Base-by-base conservation (phyloP, 2,329 filamentous ascomycete species). In the Zymoseptoria crescenta region DNA sequence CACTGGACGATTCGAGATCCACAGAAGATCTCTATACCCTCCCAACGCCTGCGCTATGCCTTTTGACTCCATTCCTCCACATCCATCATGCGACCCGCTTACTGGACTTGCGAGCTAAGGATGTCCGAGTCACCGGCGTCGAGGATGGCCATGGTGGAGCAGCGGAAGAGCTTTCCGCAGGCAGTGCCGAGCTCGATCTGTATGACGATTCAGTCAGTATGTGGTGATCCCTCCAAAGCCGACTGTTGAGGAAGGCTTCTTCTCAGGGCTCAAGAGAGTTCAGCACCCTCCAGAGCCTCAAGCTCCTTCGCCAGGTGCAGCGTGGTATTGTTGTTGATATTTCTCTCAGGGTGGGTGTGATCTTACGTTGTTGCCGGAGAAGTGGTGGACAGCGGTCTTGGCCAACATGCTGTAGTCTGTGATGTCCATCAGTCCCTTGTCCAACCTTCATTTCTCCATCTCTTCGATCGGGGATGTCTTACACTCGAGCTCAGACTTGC, bases 41-140 rank as follows among this genome's bases (percentile, higher is more conserved):
- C 21, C 30, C 49, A 52, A 52, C 55, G 49, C 49, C 55, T 52
- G 27, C 27, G 55, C 19, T 49, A 50, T 8, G 49, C 48, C 16
- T 20, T 50, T 30, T 58, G 55, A 53, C 41, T 28, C 57, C 54
- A 56, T 59, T 52, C 54, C 53, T 56, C 52, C 57, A 57, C 19
- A 10, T 29, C 50, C 50, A 52, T 58, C 52, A 49, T 8, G n/a
- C 30, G 28, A 45, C 52, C 52, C 56, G 59, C 64, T 65, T 78
- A 79, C 64, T 73, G 71, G 57, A 75, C 70, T 71, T 86, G 85
- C 79, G 90, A 86, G 80, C 82, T 87, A 72, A 99, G 85, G 79
- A 99, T 99, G 80, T 99, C 94, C 70, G 91, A 96, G 86, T 97
- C 78, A 78, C 93, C 94, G 76, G 92, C 91, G 80, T 99, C 94